Conservation (phyloP, 2,329 filamentous ascomycete species). For the Claviceps africana region DNA sequence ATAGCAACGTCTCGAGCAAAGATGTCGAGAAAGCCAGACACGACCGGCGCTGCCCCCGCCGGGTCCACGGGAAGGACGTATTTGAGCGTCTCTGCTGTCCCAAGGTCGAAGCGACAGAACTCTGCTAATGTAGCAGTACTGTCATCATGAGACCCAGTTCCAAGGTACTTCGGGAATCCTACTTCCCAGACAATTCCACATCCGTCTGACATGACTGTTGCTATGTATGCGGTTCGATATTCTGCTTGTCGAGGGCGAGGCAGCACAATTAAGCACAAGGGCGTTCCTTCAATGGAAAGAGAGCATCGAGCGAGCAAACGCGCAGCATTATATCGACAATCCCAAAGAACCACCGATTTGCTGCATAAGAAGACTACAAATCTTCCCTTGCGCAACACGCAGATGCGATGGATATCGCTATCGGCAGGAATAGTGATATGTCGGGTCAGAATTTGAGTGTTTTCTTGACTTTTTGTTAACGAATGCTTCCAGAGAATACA, state of each 20-base stretch:
- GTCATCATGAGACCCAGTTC: slow-evolving; percentile 11
- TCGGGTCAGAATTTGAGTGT: slow-evolving; percentile 38
- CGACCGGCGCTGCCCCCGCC: slow-evolving; percentile 56
- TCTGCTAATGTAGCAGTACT: slow-evolving; percentile 34
- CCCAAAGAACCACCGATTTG: slow-evolving; percentile 61
- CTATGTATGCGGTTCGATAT: slow-evolving; percentile 52
- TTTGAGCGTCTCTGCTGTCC: slow-evolving; percentile 41
- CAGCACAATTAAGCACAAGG: slow-evolving; percentile 65
- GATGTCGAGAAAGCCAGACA: slow-evolving; percentile 68
- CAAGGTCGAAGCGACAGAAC: slow-evolving; percentile 59
- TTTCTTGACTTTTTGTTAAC: slow-evolving; percentile 16
- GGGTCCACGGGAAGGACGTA: slow-evolving; percentile 75
- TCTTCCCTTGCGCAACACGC: slow-evolving; percentile 59
- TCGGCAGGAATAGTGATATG: slow-evolving; percentile 54
- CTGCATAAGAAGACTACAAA: slow-evolving; percentile 73
- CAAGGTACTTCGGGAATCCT: slow-evolving; percentile 37
- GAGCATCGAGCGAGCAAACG: slow-evolving; percentile 32
- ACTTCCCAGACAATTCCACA: slow-evolving; percentile 74
- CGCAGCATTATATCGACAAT: slow-evolving; percentile 50
- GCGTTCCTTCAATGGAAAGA: slow-evolving; percentile 53
- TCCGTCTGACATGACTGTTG: slow-evolving; percentile 68
- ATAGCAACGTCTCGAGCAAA: slow-evolving; percentile 79
- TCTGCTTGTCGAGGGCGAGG: slow-evolving; percentile 46
- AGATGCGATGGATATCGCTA: slow-evolving; percentile 67
- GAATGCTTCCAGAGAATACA: slow-evolving; percentile 69